phyloP scores from a whole-genome alignment of 1,139 yeast genomes.

The Yamadazyma sp. region DNA sequence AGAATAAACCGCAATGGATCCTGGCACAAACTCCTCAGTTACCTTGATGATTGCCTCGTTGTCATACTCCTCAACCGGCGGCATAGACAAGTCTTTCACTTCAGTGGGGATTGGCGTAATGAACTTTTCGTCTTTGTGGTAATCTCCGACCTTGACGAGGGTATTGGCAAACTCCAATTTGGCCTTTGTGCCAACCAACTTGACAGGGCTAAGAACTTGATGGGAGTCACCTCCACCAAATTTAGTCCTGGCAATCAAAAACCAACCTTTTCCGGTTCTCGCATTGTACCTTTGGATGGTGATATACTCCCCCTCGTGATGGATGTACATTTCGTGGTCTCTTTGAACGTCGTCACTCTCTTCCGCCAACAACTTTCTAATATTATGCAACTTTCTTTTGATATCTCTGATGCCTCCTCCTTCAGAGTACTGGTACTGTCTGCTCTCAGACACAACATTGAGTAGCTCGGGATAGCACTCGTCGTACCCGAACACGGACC shows the following conservation, averaged over 20 bases:
- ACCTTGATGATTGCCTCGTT: conserved; percentile 54
- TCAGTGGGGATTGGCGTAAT: conserved; percentile 65
- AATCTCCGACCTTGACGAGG: conserved; percentile 55
- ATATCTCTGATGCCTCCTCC: conserved; percentile 69
- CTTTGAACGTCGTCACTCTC: conserved; percentile 63
- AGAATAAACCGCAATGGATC: conserved; percentile 81
- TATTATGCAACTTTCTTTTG: conserved; percentile 58
- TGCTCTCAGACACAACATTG: conserved; percentile 76
- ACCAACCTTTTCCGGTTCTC: conserved; percentile 84
- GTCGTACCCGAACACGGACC: conserved; percentile 92
- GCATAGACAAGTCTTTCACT: conserved; percentile 52
- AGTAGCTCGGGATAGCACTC: conserved; percentile 83
- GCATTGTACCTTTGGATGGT: conserved; percentile 88
- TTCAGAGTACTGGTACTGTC: conserved; percentile 54
- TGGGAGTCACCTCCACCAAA: conserved; percentile 47
- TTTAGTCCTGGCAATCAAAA: conserved; percentile 82
- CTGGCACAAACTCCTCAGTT: conserved; percentile 68
- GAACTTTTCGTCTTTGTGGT: conserved; percentile 37
- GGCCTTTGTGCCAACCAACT: conserved; percentile 66
- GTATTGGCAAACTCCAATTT: conserved; percentile 60
- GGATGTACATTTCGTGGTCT: conserved; percentile 91
- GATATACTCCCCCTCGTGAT: conserved; percentile 89
- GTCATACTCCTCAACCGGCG: conserved; percentile 36
- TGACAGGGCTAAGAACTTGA: conserved; percentile 60
- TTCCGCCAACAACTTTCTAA: conserved; percentile 60